Evolutionary conservation across 2,329 filamentous ascomycete species (phyloP), one percentile per base, ranked within the genome.

Genomic region (Gaeumannomyces tritici): DNA sequence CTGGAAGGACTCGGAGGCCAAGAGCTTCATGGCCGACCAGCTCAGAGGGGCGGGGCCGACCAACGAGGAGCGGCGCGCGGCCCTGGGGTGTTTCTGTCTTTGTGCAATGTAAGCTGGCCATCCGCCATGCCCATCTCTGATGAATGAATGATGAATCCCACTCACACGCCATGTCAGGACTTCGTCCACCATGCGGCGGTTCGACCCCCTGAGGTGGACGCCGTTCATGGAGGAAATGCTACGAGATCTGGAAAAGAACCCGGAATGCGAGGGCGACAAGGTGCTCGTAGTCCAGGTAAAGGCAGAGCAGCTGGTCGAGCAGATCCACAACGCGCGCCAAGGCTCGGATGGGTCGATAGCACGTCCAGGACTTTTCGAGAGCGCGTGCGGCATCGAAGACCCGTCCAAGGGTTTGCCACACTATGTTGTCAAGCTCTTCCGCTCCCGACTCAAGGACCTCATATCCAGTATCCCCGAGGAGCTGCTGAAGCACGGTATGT

Each of bases 161-260:
- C 11, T 35, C 6, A 18, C 21, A 12, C 27, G 28, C 42, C 15
- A 15, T 18, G 3, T 2, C 5, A 70, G 69, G 57, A 78, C 76
- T 1, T 60, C 42, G 24, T 59, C 62, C 4, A 64, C 67, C 8
- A 72, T 82, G 18, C 77, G 77, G 28, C 77, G 78, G 57, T 74
- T 78, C 60, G 82, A 86, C 61, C 67, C 77, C 2, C 73, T 87
- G 59, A 75, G 74, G 2, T 89, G 85, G 85, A 85, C 79, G 0
- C 66, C 79, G 1, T 79, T 85, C 61, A 79, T 88, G 75, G 83
- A 86, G 33, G 83, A 86, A 47, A 83, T 79, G 47, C 72, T 87
- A 1, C 70, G 75, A 5, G 65, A 76, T 1, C 71, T 88, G 0
- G 72, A 75, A 5, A 72, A 76, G 21, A 71, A 76, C 1, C 75